These are phyloP conservation scores for Penstemon newberryi DNA, from an alignment of 257 asterid species.

Conservation along the genomic window DNA sequence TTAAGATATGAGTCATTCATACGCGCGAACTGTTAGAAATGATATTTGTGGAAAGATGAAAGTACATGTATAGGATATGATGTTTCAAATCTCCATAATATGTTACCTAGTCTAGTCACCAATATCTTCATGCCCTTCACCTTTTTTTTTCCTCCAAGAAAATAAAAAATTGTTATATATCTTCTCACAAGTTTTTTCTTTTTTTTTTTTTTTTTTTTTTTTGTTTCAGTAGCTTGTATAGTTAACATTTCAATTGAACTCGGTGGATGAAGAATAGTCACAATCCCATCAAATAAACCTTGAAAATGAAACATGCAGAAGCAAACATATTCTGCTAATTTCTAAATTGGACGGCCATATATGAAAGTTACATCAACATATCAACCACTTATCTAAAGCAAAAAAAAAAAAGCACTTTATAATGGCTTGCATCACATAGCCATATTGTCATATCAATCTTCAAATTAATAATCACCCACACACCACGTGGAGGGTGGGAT, in stretches of 20 bases:
- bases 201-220: too few species aligned
- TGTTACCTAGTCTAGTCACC: too few species aligned
- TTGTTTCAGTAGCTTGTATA: neutral
- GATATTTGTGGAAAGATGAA: too few species aligned
- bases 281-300: too few species aligned
- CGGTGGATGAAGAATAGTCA: constrained; percentile 24
- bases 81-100: too few species aligned
- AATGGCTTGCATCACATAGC: constrained; percentile 51
- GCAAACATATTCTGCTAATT: neutral
- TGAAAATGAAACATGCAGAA: neutral
- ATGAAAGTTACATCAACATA: constrained; percentile 43
- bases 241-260: neutral
- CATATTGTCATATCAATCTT: constrained; percentile 29
- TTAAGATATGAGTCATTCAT: too few species aligned
- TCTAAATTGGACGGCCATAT: constrained; percentile 33
- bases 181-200: too few species aligned
- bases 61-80: too few species aligned
- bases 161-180: too few species aligned
- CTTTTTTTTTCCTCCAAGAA: too few species aligned
- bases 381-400: constrained; percentile 42
- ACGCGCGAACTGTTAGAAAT: too few species aligned
- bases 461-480: constrained; percentile 11
- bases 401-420: constrained; percentile 24
- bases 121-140: too few species aligned
- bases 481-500: constrained; percentile 31